Percentiles rank a stretch among this genome's conserved stretches.
Evolutionary conservation across 257 asterid genomes (phyloP).

Genomic region (Solanum clarkiae): DNA sequence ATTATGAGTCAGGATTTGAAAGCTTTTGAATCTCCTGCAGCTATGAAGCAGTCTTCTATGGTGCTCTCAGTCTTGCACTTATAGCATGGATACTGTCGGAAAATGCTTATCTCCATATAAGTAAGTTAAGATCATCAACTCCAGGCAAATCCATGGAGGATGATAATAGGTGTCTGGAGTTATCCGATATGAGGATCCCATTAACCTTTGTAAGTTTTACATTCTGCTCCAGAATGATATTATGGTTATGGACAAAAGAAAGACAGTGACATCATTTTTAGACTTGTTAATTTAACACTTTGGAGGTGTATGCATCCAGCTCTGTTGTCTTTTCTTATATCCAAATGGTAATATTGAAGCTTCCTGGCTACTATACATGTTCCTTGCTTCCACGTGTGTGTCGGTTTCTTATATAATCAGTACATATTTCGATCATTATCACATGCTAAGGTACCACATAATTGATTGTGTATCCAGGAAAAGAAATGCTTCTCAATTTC

Average conservation of each 20-base stretch:
- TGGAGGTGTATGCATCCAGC: neutral
- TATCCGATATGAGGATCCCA: slow-evolving; percentile 78
- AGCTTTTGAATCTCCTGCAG: slow-evolving; percentile 31
- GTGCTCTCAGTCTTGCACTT: slow-evolving; percentile 81
- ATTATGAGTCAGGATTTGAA: neutral
- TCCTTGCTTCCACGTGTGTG: neutral
- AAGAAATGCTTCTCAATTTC: neutral
- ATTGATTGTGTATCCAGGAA: neutral
- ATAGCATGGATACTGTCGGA: slow-evolving; percentile 90
- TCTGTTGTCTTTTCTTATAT: neutral
- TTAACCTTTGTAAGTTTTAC: slow-evolving; percentile 63
- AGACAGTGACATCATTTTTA: neutral
- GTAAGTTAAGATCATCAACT: slow-evolving; percentile 32
- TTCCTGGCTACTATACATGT: neutral
- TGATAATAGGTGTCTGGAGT: slow-evolving; percentile 46
- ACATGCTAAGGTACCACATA: neutral
- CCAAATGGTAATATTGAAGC: neutral
- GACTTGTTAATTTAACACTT: neutral
- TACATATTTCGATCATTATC: neutral
- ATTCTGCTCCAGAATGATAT: neutral
- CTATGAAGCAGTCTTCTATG: slow-evolving; percentile 87
- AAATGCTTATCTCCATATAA: slow-evolving; percentile 44
- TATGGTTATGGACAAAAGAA: neutral
- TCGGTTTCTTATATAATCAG: neutral
- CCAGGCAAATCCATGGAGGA: slow-evolving; percentile 33